These are phyloP conservation scores for Citrus glauca DNA, from an alignment of 345 rosid genomes.

Conservation along the genomic window DNA sequence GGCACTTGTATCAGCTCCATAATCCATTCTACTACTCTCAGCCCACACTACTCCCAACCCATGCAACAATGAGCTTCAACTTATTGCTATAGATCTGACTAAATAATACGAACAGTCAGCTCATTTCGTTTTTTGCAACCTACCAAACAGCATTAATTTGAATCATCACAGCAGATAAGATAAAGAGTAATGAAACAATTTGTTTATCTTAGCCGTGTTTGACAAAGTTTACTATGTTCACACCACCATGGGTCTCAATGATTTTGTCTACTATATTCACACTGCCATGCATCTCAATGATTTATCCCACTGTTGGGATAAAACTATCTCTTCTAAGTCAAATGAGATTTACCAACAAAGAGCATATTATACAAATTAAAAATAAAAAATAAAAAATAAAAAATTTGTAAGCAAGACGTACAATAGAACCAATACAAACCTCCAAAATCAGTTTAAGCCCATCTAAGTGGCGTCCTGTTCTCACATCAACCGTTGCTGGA, in stretches of 20 bases:
- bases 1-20: neutral
- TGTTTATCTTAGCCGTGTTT: neutral
- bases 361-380: neutral
- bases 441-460: conserved; percentile 82
- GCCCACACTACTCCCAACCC: neutral
- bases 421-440: conserved; percentile 46
- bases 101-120: neutral
- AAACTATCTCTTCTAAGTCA: neutral
- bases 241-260: neutral
- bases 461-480: conserved; percentile 77
- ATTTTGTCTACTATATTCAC: neutral
- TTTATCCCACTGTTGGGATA: neutral
- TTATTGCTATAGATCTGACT: neutral
- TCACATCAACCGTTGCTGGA: conserved; percentile 85
- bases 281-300: neutral
- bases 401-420: neutral
- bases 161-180: neutral
- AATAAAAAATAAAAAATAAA: too few species aligned
- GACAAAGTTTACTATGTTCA: neutral
- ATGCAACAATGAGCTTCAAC: neutral
- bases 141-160: neutral
- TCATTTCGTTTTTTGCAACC: neutral
- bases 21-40: neutral
- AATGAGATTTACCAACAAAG: neutral
- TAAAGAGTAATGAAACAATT: neutral